A percentile compares a stretch with the other conserved stretches of the same genome.
Conservation (phyloP, 2,329 filamentous ascomycete genomes). For the Neobulgaria alba region DNA sequence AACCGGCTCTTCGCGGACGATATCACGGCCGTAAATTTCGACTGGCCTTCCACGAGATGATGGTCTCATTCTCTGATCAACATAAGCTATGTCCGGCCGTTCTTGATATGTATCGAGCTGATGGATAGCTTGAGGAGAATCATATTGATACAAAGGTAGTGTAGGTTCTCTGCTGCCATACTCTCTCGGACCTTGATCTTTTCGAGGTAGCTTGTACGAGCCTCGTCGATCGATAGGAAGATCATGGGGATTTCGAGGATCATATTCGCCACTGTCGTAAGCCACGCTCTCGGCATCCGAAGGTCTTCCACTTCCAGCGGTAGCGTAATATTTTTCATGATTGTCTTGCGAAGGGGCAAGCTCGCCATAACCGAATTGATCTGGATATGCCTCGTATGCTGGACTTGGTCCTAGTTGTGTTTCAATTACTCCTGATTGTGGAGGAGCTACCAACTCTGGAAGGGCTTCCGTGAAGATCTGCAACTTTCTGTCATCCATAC, state of each 20-base stretch:
- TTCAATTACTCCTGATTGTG: neutral
- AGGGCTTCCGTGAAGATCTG: conserved; percentile 42
- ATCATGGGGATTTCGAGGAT: conserved; percentile 19
- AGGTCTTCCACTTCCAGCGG: conserved; percentile 6
- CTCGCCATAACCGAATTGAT: conserved; percentile 5
- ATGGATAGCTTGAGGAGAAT: conserved; percentile 8
- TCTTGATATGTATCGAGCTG: conserved; percentile 9
- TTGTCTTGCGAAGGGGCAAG: conserved; percentile 26
- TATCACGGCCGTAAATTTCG: conserved; percentile 12
- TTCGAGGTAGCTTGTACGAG: conserved; percentile 2
- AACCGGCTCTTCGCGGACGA: conserved; percentile 14
- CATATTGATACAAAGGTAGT: conserved; percentile 5
- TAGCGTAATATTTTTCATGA: conserved; percentile 26
- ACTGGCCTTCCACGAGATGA: conserved; percentile 5
- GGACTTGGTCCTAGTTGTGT: neutral
- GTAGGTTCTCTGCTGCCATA: neutral
- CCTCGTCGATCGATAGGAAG: conserved; percentile 10
- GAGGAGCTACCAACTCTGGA: conserved; percentile 32
- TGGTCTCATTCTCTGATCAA: conserved; percentile 11
- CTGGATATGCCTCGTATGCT: conserved; percentile 7
- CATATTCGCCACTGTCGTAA: conserved; percentile 20
- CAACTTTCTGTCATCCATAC: conserved; percentile 49
- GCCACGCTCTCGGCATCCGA: conserved; percentile 8
- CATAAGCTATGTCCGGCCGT: conserved; percentile 2
- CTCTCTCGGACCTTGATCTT: conserved; percentile 4